These are phyloP conservation scores for Cnidoscolus chayamansa DNA, from an alignment of 441 rosid genomes.

Conservation along the genomic window DNA sequence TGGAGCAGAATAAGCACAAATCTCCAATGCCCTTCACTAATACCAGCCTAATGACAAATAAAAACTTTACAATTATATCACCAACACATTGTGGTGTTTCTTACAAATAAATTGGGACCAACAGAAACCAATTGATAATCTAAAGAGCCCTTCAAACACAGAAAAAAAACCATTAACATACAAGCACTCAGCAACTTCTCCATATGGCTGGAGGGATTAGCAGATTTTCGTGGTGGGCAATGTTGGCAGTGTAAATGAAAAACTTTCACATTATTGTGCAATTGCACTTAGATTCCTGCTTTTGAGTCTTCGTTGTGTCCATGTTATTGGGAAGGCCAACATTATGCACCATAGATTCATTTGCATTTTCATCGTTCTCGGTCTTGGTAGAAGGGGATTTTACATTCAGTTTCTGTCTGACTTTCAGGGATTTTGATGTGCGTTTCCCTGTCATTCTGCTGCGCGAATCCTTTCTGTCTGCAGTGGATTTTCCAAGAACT, in stretches of 20 bases:
- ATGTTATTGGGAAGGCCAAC: constrained; percentile 59
- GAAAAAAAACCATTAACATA: constrained; percentile 24
- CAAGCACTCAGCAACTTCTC: constrained; percentile 29
- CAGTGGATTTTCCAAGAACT: constrained; percentile 58
- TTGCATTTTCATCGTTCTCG: constrained; percentile 79
- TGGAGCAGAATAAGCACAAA: constrained; percentile 37
- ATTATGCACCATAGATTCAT: constrained; percentile 47
- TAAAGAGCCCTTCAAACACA: constrained; percentile 42
- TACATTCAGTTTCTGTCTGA: constrained; percentile 47
- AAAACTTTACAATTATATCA: constrained; percentile 60
- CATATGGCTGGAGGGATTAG: constrained; percentile 15
- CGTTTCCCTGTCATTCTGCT: constrained; percentile 51
- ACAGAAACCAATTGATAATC: constrained; percentile 38
- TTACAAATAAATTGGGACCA: constrained; percentile 41
- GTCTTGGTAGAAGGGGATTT: constrained; percentile 37
- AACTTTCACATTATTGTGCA: constrained; percentile 87
- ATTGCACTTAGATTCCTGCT: constrained; percentile 94
- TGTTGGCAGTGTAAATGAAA: constrained; percentile 15
- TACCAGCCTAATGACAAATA: constrained; percentile 35
- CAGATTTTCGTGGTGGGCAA: constrained; percentile 15
- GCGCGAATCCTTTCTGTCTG: constrained; percentile 48
- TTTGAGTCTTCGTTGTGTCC: constrained; percentile 68
- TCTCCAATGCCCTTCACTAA: constrained; percentile 39
- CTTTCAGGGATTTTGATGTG: constrained; percentile 51
- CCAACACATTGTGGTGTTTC: constrained; percentile 39